These are phyloP conservation scores for Musa beccarii DNA, from an alignment of 176 grass and related monocot genomes.

Conservation along the genomic window DNA sequence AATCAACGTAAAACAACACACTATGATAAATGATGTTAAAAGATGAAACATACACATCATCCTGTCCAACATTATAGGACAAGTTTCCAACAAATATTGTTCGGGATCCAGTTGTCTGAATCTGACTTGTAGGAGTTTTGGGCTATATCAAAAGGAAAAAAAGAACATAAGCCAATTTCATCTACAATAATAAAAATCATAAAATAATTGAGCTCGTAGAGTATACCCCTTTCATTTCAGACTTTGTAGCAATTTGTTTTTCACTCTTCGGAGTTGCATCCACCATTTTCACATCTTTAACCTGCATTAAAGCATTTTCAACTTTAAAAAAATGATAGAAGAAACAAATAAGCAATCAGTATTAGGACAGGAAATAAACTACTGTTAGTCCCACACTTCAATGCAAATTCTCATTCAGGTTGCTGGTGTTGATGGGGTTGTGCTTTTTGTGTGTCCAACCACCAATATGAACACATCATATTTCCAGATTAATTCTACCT, in stretches of 20 bases:
- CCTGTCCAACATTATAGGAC: conserved; percentile 22
- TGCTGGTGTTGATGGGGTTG: no score
- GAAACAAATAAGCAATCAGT: neutral
- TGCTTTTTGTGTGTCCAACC: no score
- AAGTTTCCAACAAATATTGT: conserved; percentile 66
- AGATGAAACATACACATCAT: conserved; percentile 41
- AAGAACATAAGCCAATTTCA: neutral
- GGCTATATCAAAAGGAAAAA: conserved; percentile 28
- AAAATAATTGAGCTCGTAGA: neutral
- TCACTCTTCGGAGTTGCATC: conserved; percentile 2
- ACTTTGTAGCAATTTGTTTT: conserved; percentile 28
- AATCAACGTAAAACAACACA: neutral
- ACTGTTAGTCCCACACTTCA: neutral
- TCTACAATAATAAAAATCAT: neutral
- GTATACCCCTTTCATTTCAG: conserved; percentile 31
- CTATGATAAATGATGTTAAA: neutral
- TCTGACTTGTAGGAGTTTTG: conserved; percentile 53
- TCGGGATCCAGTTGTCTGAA: conserved; percentile 26
- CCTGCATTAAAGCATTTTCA: conserved; percentile 7
- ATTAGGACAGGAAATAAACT: neutral
- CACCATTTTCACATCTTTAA: conserved; percentile 15
- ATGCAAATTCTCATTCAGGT: no score
- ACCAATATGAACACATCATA: no score
- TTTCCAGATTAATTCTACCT: no score
- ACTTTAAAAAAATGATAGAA: neutral